Percentiles rank a stretch among this genome's conserved stretches.
Evolutionary conservation across 305 asterid species (phyloP).

Genomic region (Salvia sclarea): DNA sequence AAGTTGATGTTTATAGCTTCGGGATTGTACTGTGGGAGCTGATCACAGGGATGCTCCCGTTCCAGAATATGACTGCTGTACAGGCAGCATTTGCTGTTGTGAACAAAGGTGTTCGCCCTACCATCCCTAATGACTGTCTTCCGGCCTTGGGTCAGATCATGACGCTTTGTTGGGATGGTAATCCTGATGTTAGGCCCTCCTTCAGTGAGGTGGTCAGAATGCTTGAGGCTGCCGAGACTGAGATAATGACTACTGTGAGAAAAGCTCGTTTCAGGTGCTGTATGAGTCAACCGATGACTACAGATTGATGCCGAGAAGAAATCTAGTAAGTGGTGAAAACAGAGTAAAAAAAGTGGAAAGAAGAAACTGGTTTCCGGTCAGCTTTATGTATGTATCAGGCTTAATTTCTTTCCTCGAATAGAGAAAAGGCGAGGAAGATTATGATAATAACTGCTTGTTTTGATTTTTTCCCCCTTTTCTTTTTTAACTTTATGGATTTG

Average conservation of each 20-base stretch:
- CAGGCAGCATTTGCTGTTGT: constrained; percentile 99
- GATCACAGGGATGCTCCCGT: constrained; percentile 91
- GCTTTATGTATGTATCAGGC: constrained; percentile 74
- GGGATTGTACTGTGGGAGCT: constrained; percentile 98
- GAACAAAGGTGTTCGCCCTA: constrained; percentile 90
- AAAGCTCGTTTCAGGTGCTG: constrained; percentile 99
- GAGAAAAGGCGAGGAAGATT: constrained; percentile 47
- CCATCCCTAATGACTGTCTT: constrained; percentile 74
- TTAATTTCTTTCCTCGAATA: constrained; percentile 57
- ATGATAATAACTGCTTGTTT: constrained; percentile 53
- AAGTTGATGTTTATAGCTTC: constrained; percentile 93
- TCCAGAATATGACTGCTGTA: constrained; percentile 93
- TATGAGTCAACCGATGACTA: constrained; percentile 84
- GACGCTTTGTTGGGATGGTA: constrained; percentile 90
- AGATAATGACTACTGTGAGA: constrained; percentile 81
- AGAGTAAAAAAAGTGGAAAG: constrained; percentile 37
- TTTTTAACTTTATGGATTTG: constrained; percentile 42
- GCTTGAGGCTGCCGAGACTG: constrained; percentile 93
- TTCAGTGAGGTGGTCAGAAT: constrained; percentile 77
- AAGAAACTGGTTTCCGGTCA: constrained; percentile 44
- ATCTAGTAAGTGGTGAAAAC: constrained; percentile 1
- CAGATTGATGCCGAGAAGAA: constrained; percentile 54
- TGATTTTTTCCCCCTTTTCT: constrained; percentile 31
- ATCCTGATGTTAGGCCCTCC: constrained; percentile 87
- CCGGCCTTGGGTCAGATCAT: constrained; percentile 80